Percentiles rank a stretch among this genome's conserved stretches.
Evolutionary conservation across 2,329 filamentous ascomycete genomes (phyloP).

Genomic region (Aspergillus sp.): DNA sequence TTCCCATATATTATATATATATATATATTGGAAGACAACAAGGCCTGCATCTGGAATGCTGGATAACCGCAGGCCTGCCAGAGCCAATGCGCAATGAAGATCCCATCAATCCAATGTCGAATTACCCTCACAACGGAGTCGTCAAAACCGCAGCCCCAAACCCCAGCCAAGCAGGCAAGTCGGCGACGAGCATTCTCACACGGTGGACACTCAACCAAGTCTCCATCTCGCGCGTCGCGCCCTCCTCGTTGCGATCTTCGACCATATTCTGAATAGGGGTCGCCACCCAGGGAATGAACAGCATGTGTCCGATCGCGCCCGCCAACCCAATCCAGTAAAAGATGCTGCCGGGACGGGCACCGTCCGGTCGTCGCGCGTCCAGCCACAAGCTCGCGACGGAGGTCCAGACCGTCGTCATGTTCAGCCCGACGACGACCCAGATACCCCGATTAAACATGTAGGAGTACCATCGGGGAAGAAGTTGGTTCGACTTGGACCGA

Average conservation of each 20-base stretch:
- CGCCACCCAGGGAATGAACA: conserved; percentile 16
- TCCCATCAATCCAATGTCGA: no score
- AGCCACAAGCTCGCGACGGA: conserved; percentile 8
- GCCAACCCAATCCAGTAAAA: conserved; percentile 17
- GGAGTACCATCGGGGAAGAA: conserved; percentile 11
- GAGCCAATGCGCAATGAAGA: no score
- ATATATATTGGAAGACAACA: not conserved
- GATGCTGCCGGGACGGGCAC: not conserved
- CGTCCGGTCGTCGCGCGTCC: not conserved
- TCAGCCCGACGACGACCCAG: conserved; percentile 10
- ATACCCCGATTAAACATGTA: conserved; percentile 12
- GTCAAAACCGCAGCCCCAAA: conserved; percentile 5
- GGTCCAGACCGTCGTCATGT: conserved; percentile 13
- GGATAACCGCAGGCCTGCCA: no score
- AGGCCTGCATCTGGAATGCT: no score
- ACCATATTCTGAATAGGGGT: conserved; percentile 13
- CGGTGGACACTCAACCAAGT: conserved; percentile 7
- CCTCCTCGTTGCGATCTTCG: conserved; percentile 6
- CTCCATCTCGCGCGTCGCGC: conserved; percentile 13
- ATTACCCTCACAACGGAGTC: no score
- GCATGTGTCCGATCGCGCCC: conserved; percentile 12
- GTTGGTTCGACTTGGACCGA: conserved; percentile 1
- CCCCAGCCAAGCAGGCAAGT: conserved; percentile 11
- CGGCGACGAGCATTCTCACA: conserved; percentile 8
- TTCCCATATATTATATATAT: no score